phyloP scores from a whole-genome alignment of 176 grass and related monocot genomes.

The Bothriochloa decipiens region DNA sequence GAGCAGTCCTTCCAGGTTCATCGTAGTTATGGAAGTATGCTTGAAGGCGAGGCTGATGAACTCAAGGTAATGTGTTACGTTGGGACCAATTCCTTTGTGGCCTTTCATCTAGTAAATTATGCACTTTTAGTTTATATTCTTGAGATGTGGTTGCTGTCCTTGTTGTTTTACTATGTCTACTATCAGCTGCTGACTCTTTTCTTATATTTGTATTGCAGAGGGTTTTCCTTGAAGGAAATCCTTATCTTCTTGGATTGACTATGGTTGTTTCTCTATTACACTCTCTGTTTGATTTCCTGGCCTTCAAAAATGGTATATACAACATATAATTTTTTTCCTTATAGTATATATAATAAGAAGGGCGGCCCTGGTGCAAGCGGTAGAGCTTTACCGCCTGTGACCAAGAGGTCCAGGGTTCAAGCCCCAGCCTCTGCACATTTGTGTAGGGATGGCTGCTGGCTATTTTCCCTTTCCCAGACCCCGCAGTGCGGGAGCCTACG shows the following conservation, averaged over 20 bases:
- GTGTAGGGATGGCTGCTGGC: too few relatives aligned
- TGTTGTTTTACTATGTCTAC: constrained; percentile 9
- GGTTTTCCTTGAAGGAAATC: constrained; percentile 98
- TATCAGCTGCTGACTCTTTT: constrained; percentile 26
- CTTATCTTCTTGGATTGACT: constrained; percentile 81
- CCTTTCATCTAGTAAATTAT: constrained; percentile 2
- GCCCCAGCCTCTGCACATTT: too few relatives aligned
- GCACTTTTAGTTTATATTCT: constrained; percentile 26
- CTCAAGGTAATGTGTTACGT: constrained; percentile 70
- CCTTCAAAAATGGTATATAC: constrained; percentile 94
- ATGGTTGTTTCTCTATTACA: constrained; percentile 89
- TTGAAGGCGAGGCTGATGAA: constrained; percentile 98
- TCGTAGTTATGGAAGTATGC: constrained; percentile 97
- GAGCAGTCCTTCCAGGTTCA: constrained; percentile 98
- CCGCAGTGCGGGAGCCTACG: too few relatives aligned
- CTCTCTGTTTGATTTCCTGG: constrained; percentile 98
- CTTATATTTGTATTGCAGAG: constrained; percentile 58
- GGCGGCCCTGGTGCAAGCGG: too few relatives aligned
- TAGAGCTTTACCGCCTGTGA: too few relatives aligned
- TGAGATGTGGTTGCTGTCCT: constrained; percentile 14
- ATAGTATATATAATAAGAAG: constrained; percentile 21
- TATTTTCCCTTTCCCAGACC: too few relatives aligned
- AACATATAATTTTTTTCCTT: constrained; percentile 15
- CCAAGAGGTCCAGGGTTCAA: too few relatives aligned
- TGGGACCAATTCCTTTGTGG: neutral